Base-by-base conservation (phyloP, 306 rosid species). In the Dalbergia cultrata region DNA sequence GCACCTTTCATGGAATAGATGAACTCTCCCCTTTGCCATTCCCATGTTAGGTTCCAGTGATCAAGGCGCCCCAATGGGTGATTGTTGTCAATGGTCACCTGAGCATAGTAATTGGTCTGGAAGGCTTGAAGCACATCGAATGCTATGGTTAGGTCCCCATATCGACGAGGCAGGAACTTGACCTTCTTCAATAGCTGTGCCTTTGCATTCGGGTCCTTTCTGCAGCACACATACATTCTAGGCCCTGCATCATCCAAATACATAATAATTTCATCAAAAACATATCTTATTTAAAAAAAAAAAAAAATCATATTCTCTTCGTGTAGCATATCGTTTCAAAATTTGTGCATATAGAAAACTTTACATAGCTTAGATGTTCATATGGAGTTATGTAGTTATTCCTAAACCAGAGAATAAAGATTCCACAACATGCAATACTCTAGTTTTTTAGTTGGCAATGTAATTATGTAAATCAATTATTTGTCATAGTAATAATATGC, bases 11-110 rank as follows among this genome's bases (percentile, higher is more conserved):
- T 81, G 62, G 71, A 69, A 77, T 68, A 71, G 19, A 95, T 95
- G 89, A 95, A 92, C 80, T 95, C 98, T 6, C 97, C 97, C 0
- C 72, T 76, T 76, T 75, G 88, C 98, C 98, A 95, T 54, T 95
- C 97, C 94, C 95, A 95, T 7, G 98, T 87, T 5, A 95, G 7
- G 80, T 95, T 95, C 97, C 98, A 92, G 18, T 89, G 97, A 61
- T 95, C 98, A 0, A 95, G 95, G 12, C 98, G 91, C 21, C 97
- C 97, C 1, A 95, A 54, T 0, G 97, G 94, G 81, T 91, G 87
- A 59, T 72, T 17, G 88, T 93, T 90, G 59, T 95, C 97, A 1
- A 95, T 84, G 58, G 90, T 92, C 0, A 95, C 84, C 45, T 95
- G 95, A 1, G 76, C 97, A 0, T 79, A 85, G 75, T 95, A 95